Percentiles rank a stretch among this genome's conserved stretches.
These are phyloP conservation scores for Apiospora aurea DNA, from an alignment of 2,329 filamentous ascomycete species.

Conservation along the genomic window DNA sequence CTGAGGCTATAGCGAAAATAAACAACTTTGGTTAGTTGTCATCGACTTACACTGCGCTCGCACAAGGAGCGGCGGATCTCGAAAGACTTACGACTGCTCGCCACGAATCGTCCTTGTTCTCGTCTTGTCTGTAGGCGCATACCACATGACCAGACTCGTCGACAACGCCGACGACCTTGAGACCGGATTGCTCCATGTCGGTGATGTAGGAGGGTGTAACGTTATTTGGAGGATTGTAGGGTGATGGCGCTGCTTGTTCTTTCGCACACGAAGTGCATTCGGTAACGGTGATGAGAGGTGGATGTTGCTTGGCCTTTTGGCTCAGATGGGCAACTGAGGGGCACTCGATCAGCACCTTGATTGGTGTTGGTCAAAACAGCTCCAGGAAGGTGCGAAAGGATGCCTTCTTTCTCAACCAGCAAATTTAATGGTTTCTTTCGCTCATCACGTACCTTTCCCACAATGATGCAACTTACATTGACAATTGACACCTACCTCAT, in stretches of 20 bases:
- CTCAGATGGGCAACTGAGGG: not conserved
- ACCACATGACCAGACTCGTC: constrained; percentile 38
- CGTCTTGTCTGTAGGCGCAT: constrained; percentile 61
- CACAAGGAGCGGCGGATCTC: not conserved
- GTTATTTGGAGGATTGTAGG: not conserved
- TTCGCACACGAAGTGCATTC: not conserved
- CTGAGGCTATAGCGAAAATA: constrained; percentile 25
- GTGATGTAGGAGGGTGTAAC: not conserved
- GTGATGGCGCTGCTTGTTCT: not conserved
- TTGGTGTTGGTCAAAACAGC: not conserved
- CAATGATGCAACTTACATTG: not conserved
- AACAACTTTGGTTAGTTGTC: not conserved
- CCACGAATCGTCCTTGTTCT: constrained; percentile 54
- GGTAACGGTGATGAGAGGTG: not conserved
- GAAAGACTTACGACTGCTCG: constrained; percentile 25
- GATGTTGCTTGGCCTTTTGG: not conserved
- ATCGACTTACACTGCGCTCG: not conserved
- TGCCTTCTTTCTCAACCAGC: not conserved
- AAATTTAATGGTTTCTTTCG: not conserved
- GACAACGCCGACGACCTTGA: constrained; percentile 34
- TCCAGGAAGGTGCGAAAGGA: not conserved
- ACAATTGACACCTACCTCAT: not conserved
- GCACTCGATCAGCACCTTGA: not conserved
- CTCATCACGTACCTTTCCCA: not conserved
- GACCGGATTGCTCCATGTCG: constrained; percentile 21